A percentile compares a stretch with the other conserved stretches of the same genome.
These are phyloP conservation scores for Eucalyptus polyanthemos DNA, from an alignment of 345 rosid species.

Conservation along the genomic window DNA sequence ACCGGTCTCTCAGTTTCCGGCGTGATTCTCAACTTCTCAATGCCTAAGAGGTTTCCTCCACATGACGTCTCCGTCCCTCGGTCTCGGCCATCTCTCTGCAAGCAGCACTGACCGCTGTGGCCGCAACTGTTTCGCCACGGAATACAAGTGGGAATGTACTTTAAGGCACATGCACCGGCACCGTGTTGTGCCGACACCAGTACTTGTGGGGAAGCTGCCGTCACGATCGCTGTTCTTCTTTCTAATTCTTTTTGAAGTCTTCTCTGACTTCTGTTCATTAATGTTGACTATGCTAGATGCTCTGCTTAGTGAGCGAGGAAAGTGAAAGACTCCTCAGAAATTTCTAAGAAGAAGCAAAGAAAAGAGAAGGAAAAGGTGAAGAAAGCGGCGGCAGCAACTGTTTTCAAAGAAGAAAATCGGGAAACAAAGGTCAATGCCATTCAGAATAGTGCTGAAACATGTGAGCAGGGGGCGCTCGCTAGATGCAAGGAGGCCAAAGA, in stretches of 20 bases:
- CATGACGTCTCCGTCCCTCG: neutral
- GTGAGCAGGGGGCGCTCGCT: neutral
- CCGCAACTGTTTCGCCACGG: neutral
- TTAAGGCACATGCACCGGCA: neutral
- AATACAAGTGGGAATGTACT: neutral
- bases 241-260: neutral
- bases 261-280: neutral
- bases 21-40: neutral
- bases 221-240: neutral
- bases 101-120: neutral
- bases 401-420: neutral
- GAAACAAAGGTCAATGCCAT: neutral
- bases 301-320: neutral
- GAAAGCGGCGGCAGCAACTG: neutral
- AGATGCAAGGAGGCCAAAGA: neutral
- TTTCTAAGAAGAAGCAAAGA: neutral
- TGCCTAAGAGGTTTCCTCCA: neutral
- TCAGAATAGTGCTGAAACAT: neutral
- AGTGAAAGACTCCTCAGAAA: neutral
- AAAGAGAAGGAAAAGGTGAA: neutral
- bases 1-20: fast-evolving
- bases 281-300: neutral
- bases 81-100: neutral
- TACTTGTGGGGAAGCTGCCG: neutral
- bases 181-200: neutral